Base-by-base conservation (phyloP, 2,329 filamentous ascomycete genomes). In the Biscogniauxia mediterranea region DNA sequence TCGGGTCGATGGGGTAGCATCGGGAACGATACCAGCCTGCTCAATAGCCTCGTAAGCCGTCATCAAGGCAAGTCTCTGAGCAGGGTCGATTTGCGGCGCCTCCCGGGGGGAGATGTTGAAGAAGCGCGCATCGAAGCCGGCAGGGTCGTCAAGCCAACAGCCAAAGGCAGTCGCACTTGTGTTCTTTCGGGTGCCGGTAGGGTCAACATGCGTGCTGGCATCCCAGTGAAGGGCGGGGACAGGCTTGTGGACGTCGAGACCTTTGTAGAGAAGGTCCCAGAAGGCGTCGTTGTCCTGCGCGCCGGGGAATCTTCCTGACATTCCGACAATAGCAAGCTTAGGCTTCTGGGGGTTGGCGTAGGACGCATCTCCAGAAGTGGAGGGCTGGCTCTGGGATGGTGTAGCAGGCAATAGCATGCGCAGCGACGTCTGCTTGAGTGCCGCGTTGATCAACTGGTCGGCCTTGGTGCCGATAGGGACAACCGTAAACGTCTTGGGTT, bases 11-110 rank as follows among this genome's bases (percentile, higher is more conserved):
- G 67, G 58, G 0, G 69, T 73, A 2, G 57, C 26, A 46, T 69
- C 63, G 0, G 65, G 55, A 0, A 70, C 68, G 23, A 64, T 63
- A 1, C 69, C 87, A 28, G 85, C 85, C 78, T 84, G 85, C 70
- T 90, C 87, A 25, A 90, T 77, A 1, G 88, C 87, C 68, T 90
- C 87, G 64, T 89, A 90, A 0, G 85, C 86, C 5, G 86, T 88
- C 25, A 86, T 81, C 6, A 90, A 74, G 2, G 85, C 83, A 23
- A 89, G 74, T 65, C 88, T 80, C 69, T 88, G 87, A 76, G 86
- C 85, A 0, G 88, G 88, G 70, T 90, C 87, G 1, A 85, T 88
- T 66, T 69, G 58, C 6, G 52, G 49, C 9, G 66, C 69, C 46
- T 71, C 69, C 20, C 64, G 59, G 0, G 70, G 70, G 0, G 68